Evolutionary conservation across 2,329 filamentous ascomycete genomes (phyloP).

Genomic region (Fusarium sp.): DNA sequence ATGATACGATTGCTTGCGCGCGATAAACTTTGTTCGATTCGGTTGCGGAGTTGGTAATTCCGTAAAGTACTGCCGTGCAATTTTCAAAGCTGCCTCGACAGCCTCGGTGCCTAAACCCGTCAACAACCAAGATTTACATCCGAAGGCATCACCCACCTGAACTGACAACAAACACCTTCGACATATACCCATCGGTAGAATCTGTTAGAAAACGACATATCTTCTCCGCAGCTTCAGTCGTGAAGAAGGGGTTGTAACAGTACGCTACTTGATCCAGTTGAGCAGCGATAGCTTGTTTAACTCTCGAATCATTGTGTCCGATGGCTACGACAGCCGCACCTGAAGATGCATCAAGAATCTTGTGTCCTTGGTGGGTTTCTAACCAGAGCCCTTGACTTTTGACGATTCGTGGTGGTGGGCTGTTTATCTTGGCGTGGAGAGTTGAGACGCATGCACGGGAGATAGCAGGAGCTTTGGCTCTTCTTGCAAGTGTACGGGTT

Average conservation of each 20-base stretch:
- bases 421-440: constrained; percentile 33
- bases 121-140: no score
- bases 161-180: constrained; percentile 20
- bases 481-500: no score
- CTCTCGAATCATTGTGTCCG: constrained; percentile 22
- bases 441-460: constrained; percentile 19
- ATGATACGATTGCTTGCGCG: constrained; percentile 34
- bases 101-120: constrained; percentile 32
- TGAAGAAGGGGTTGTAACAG: constrained; percentile 33
- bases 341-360: constrained; percentile 28
- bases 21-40: constrained; percentile 30
- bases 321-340: constrained; percentile 36
- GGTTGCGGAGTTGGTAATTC: constrained; percentile 29
- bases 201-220: constrained; percentile 25
- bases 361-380: constrained; percentile 21
- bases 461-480: no score
- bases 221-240: constrained; percentile 22
- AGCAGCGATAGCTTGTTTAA: constrained; percentile 25
- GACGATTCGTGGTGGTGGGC: constrained; percentile 20
- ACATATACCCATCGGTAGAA: constrained; percentile 23
- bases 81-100: constrained; percentile 37
- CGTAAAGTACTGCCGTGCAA: constrained; percentile 37
- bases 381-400: constrained; percentile 29
- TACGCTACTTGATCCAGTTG: constrained; percentile 30
- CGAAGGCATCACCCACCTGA: neutral